These are phyloP conservation scores for Casuarina glauca DNA, from an alignment of 306 rosid genomes.

Conservation along the genomic window DNA sequence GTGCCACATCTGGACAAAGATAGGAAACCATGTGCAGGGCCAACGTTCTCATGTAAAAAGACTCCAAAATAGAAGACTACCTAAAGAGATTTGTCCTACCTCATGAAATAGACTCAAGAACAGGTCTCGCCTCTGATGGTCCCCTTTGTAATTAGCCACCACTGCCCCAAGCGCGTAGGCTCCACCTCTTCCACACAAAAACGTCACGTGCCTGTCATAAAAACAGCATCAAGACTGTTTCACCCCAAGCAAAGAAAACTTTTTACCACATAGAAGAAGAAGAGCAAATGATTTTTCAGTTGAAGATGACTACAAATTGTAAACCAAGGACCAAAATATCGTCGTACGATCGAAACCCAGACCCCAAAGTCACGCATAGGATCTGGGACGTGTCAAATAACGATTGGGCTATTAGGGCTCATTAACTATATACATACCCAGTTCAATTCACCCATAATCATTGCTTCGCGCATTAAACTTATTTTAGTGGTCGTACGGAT, in stretches of 20 bases:
- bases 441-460: not conserved
- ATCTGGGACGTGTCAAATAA: not conserved
- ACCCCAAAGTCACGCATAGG: not conserved
- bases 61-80: not conserved
- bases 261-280: not conserved
- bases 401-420: not conserved
- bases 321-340: not conserved
- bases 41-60: not conserved
- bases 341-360: no score
- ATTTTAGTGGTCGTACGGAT: not conserved
- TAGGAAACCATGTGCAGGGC: not conserved
- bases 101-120: constrained; percentile 70
- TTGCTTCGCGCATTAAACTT: not conserved
- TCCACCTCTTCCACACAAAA: constrained; percentile 88
- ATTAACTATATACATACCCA: not conserved
- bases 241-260: not conserved
- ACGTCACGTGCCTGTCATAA: constrained; percentile 65
- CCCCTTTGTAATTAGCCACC: constrained; percentile 64
- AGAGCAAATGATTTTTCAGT: not conserved
- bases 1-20: not conserved
- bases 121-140: constrained; percentile 53
- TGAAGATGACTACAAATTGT: not conserved
- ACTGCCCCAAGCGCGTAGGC: constrained; percentile 75
- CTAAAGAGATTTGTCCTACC: constrained; percentile 30
- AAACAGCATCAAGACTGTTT: not conserved